A percentile compares a stretch with the other conserved stretches of the same genome.
Conservation (phyloP, 495 filamentous ascomycete species). For the Bacidia gigantensis region DNA sequence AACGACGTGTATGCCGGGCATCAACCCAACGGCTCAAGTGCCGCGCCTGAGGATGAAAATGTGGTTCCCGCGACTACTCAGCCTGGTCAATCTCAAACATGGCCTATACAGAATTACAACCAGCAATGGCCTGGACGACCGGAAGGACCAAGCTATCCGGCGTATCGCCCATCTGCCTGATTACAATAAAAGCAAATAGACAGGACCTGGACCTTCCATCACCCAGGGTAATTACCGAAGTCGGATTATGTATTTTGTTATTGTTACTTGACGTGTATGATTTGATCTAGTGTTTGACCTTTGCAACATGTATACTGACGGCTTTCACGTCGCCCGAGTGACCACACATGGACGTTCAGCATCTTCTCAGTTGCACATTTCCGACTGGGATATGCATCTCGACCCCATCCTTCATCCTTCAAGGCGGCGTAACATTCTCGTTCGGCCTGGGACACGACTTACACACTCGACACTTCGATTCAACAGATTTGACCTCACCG, state of each 20-base stretch:
- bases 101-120: slow-evolving; percentile 1
- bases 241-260: neutral
- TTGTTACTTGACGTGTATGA: neutral
- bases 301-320: neutral
- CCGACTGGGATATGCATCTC: neutral
- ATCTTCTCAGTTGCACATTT: neutral
- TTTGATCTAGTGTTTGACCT: neutral
- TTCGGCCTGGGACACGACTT: neutral
- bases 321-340: neutral
- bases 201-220: neutral
- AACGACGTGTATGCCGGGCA: neutral
- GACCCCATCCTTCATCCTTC: neutral
- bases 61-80: neutral
- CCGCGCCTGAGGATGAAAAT: neutral
- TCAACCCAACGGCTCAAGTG: slow-evolving; percentile 1
- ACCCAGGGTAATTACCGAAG: neutral
- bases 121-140: neutral
- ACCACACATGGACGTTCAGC: neutral
- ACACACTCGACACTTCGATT: neutral
- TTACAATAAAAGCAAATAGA: neutral
- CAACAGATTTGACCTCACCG: neutral
- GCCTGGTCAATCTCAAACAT: slow-evolving; percentile 1
- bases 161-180: neutral
- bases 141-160: neutral
- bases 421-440: neutral